A percentile compares a stretch with the other conserved stretches of the same genome.
Conservation (phyloP, 257 asterid species). For the Petrea volubilis region DNA sequence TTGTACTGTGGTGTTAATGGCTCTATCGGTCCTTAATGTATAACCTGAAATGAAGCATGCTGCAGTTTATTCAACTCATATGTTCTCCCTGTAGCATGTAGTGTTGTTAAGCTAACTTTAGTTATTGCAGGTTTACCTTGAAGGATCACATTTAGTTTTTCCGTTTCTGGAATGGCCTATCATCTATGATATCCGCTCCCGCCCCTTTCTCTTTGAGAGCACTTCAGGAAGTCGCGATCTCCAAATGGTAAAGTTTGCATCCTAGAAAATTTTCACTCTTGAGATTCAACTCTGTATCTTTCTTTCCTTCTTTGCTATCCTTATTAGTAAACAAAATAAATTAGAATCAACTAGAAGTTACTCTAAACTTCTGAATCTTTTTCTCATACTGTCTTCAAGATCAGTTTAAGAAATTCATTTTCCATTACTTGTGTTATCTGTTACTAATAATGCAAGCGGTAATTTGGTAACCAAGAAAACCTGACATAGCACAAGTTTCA, state of each 20-base stretch:
- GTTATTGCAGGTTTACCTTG: conserved; percentile 46
- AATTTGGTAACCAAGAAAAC: no score
- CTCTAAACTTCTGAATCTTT: background rate
- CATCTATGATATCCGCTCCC: conserved; percentile 62
- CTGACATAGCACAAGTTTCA: no score
- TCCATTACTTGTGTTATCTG: background rate
- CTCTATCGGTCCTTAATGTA: background rate
- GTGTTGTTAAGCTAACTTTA: background rate
- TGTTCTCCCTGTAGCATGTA: background rate
- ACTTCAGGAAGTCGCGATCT: conserved; percentile 67
- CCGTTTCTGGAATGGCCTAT: conserved; percentile 65
- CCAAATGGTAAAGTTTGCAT: conserved; percentile 46
- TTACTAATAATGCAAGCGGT: background rate
- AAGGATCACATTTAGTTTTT: conserved; percentile 61
- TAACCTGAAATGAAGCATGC: background rate
- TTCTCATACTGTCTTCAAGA: background rate
- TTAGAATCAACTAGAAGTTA: background rate
- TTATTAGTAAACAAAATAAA: background rate
- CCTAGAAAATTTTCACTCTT: background rate
- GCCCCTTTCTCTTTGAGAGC: conserved; percentile 53
- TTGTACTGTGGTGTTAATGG: background rate
- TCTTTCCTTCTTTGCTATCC: background rate
- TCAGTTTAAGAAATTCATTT: background rate
- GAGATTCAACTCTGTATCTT: background rate
- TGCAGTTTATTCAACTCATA: background rate